These are phyloP conservation scores for Penicillium ucsense DNA, from an alignment of 495 filamentous ascomycete genomes.

Conservation along the genomic window DNA sequence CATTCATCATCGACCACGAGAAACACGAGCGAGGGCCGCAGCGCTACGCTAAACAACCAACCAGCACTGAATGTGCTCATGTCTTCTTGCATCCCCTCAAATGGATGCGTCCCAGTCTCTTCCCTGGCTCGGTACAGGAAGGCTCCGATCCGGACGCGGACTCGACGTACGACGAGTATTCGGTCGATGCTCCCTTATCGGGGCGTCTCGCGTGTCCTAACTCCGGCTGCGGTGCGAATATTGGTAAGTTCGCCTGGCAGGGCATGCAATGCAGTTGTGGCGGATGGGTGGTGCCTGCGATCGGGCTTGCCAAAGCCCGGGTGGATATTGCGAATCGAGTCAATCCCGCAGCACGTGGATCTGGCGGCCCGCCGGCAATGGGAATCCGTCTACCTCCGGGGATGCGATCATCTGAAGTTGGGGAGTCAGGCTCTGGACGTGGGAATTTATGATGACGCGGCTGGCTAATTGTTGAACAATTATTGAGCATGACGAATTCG, in stretches of 20 bases:
- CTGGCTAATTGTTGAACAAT: background rate
- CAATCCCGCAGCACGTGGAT: constrained; percentile 9
- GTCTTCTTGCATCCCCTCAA: constrained; percentile 82
- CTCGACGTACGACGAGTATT: constrained; percentile 9
- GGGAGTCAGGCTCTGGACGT: constrained; percentile 14
- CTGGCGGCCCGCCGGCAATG: constrained; percentile 15
- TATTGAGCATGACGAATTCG: background rate
- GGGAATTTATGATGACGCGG: constrained; percentile 20
- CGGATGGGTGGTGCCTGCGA: constrained; percentile 84
- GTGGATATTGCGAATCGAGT: constrained; percentile 51
- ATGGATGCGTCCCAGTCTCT: constrained; percentile 82
- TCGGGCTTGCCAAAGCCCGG: constrained; percentile 69
- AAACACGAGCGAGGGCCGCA: constrained; percentile 9
- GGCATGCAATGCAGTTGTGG: constrained; percentile 88
- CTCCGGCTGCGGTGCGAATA: constrained; percentile 59
- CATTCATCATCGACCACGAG: constrained; percentile 50
- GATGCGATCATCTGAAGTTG: constrained; percentile 21
- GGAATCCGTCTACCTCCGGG: constrained; percentile 35
- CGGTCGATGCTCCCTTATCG: constrained; percentile 56
- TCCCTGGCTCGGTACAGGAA: constrained; percentile 14
- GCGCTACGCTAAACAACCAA: constrained; percentile 6
- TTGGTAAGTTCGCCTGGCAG: constrained; percentile 93
- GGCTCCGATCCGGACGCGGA: constrained; percentile 3
- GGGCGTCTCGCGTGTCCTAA: constrained; percentile 79
- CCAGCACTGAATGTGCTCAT: constrained; percentile 54